These are phyloP conservation scores for Botrytis squamosa DNA, from an alignment of 2,329 filamentous ascomycete genomes.

Conservation along the genomic window DNA sequence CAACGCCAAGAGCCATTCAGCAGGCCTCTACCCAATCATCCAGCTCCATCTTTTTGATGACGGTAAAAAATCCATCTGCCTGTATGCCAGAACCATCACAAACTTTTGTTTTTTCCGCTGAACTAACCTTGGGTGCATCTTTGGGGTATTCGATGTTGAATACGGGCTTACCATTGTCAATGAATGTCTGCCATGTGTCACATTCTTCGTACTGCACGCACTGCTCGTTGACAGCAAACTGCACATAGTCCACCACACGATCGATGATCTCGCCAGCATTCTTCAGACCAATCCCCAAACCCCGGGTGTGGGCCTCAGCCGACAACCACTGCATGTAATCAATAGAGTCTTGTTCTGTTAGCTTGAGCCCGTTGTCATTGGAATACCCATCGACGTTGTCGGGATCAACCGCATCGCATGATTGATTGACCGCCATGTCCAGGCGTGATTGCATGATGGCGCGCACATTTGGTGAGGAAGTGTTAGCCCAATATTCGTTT, in stretches of 20 bases:
- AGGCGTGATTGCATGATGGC: constrained; percentile 62
- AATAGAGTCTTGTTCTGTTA: constrained; percentile 57
- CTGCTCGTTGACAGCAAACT: constrained; percentile 53
- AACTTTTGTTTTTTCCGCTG: not conserved
- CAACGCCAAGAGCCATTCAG: not conserved
- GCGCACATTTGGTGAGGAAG: constrained; percentile 56
- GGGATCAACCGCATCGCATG: constrained; percentile 67
- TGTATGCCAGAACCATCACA: constrained; percentile 18
- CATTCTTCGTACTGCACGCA: constrained; percentile 64
- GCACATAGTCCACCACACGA: constrained; percentile 20
- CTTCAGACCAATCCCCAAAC: constrained; percentile 65
- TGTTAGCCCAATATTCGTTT: constrained; percentile 65
- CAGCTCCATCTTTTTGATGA: constrained; percentile 25
- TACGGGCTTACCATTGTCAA: constrained; percentile 62
- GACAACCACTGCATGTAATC: constrained; percentile 62
- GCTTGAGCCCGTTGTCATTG: constrained; percentile 57
- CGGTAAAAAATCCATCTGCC: constrained; percentile 23
- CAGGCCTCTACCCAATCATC: constrained; percentile 27
- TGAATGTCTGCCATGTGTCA: constrained; percentile 55
- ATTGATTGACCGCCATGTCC: constrained; percentile 56
- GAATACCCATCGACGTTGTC: constrained; percentile 69
- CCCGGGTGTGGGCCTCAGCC: constrained; percentile 50
- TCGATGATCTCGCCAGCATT: constrained; percentile 58
- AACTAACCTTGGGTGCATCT: constrained; percentile 16
- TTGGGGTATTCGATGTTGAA: constrained; percentile 72